Percentiles rank a stretch among this genome's conserved stretches.
These are phyloP conservation scores for Phytophthora sp. DNA, from an alignment of 352 stramenopile species.

Conservation along the genomic window DNA sequence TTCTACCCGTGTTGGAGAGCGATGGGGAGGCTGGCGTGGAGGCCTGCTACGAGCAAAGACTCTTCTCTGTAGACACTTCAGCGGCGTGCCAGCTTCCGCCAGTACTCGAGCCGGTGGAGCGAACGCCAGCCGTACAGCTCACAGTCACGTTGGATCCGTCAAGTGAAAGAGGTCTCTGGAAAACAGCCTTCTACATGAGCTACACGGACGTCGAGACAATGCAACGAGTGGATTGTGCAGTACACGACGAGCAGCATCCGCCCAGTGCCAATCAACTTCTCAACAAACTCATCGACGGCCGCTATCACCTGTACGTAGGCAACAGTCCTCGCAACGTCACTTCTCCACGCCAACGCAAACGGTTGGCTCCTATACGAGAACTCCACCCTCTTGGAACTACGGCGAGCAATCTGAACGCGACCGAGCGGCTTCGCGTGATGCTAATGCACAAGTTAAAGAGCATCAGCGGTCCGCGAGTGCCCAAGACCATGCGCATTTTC, in stretches of 20 bases:
- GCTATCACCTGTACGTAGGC: conserved; percentile 63
- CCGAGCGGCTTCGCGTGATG: conserved; percentile 49
- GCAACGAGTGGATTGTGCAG: conserved; percentile 49
- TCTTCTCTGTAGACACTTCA: conserved; percentile 45
- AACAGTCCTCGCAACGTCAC: conserved; percentile 72
- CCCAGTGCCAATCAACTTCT: conserved; percentile 33
- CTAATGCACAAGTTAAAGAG: conserved; percentile 65
- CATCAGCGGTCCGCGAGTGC: conserved; percentile 60
- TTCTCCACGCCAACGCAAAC: conserved; percentile 31
- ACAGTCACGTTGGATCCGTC: conserved; percentile 59
- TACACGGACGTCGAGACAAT: conserved; percentile 58
- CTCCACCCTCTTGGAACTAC: conserved; percentile 21
- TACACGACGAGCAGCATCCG: conserved; percentile 34
- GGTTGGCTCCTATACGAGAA: conserved; percentile 29
- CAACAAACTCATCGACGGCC: conserved; percentile 55
- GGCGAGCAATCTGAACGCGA: conserved; percentile 46
- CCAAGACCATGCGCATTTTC: conserved; percentile 63
- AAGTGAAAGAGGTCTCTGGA: conserved; percentile 29
- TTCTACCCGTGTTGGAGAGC: conserved; percentile 49
- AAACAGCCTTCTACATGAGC: conserved; percentile 59
- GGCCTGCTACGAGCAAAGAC: conserved; percentile 59
- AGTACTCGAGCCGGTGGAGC: conserved; percentile 33
- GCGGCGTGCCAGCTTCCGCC: conserved; percentile 44
- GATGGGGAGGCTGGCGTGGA: conserved; percentile 35
- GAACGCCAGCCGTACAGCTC: conserved; percentile 64